Evolutionary conservation across 139 green algal genomes (phyloP).

Genomic region (Picochlorum sp.): DNA sequence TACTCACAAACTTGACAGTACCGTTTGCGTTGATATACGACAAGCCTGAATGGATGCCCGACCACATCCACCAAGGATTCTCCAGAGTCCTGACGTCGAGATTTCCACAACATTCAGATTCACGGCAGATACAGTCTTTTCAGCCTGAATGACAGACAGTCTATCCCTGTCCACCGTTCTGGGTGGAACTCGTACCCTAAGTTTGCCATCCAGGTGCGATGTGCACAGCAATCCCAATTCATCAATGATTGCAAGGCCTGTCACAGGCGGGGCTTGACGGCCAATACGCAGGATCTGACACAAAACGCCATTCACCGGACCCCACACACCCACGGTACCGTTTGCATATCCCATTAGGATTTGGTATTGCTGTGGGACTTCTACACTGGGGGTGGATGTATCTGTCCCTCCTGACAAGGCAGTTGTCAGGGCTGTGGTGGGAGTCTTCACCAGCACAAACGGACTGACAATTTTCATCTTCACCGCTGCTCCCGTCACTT

Average conservation of each 20-base stretch:
- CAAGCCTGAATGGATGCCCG: neutral
- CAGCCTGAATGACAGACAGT: neutral
- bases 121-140: neutral
- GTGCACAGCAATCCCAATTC: constrained; percentile 29
- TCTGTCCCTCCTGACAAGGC: neutral
- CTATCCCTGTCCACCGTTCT: neutral
- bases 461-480: constrained; percentile 16
- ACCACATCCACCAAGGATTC: neutral
- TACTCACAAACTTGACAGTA: neutral
- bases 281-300: constrained; percentile 29
- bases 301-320: constrained; percentile 3
- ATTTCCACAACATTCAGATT: constrained; percentile 2
- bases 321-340: constrained; percentile 32
- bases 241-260: constrained; percentile 25
- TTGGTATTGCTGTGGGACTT: constrained; percentile 30
- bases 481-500: constrained; percentile 14
- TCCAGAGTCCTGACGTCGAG: neutral
- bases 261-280: constrained; percentile 9
- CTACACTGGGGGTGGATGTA: neutral
- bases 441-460: constrained; percentile 4
- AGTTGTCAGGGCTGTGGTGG: neutral
- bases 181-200: constrained; percentile 26
- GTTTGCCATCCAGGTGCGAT: constrained; percentile 30
- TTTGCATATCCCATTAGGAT: constrained; percentile 35
- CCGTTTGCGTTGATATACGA: neutral